Percentiles rank a stretch among this genome's conserved stretches.
Conservation (phyloP, 176 grass and related monocot genomes). For the Triticum aestivum region IWGSC_CS_RefSeq_v2.1 NC_057803.1:47137882-47138381, state of each 20-base stretch:
- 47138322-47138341: no score
- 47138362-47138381: no score
- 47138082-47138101: constrained; percentile 86
- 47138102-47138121: constrained; percentile 77
- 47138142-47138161: constrained; percentile 80
- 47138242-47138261: no score
- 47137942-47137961: constrained; percentile 7
- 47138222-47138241: no score
- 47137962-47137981: constrained; percentile 59
- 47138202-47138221: not conserved
- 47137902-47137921: not conserved
- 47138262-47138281: no score
- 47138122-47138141: constrained; percentile 85
- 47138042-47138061: constrained; percentile 91
- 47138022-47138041: constrained; percentile 96
- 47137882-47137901: not conserved
- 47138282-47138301: no score
- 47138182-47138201: constrained; percentile 85
- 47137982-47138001: constrained; percentile 68
- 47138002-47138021: constrained; percentile 68
- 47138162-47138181: constrained; percentile 95
- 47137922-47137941: constrained; percentile 15
- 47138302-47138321: no score
- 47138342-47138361: no score
- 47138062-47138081: constrained; percentile 92